Evolutionary conservation across 2,329 filamentous ascomycete genomes (phyloP).

Genomic region (Venturiaceae sp.): DNA sequence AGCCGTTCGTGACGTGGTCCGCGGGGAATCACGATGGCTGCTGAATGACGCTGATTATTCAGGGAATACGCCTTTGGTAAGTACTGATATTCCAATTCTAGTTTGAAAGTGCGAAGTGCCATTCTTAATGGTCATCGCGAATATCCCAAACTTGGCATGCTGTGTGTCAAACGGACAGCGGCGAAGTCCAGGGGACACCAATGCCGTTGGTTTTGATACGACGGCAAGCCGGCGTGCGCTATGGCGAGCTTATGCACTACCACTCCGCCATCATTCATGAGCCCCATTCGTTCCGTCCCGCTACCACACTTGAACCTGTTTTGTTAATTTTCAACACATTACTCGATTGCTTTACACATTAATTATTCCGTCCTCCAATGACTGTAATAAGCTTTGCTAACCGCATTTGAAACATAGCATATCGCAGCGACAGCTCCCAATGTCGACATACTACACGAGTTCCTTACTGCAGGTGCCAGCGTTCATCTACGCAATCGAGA

Average conservation of each 20-base stretch:
- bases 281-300: neutral
- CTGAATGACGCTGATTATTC: conserved; percentile 72
- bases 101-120: neutral
- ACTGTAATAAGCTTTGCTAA: neutral
- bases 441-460: conserved; percentile 43
- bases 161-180: neutral
- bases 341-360: neutral
- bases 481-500: conserved; percentile 50
- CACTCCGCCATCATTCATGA: neutral
- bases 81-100: conserved; percentile 13
- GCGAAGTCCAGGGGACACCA: neutral
- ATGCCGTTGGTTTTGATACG: neutral
- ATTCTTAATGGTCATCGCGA: neutral
- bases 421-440: conserved; percentile 48
- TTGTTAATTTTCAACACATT: neutral
- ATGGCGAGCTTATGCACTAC: neutral
- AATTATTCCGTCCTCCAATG: neutral
- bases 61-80: conserved; percentile 57
- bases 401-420: conserved; percentile 31
- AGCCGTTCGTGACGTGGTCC: conserved; percentile 57
- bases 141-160: too few species aligned
- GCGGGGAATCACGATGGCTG: conserved; percentile 55
- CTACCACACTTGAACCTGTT: neutral
- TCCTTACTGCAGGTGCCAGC: conserved; percentile 46
- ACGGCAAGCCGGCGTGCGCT: neutral